Conservation (phyloP, 1,284 basidiomycete species). For the Sphagnurus paluster region DNA sequence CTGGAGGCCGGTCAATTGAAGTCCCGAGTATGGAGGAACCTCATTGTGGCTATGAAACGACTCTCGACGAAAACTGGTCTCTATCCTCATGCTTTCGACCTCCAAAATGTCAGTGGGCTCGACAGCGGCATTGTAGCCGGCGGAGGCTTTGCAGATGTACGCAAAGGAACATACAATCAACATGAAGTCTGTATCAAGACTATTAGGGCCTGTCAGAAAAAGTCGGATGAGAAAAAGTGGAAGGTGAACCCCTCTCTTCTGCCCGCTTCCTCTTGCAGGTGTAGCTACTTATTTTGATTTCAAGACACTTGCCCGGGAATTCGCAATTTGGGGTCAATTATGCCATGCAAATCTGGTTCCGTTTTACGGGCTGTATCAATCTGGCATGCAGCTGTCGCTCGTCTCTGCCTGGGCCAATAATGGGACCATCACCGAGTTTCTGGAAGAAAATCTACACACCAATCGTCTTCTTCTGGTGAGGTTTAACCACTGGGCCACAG, state of each 20-base stretch:
- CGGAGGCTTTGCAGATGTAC: conserved; percentile 17
- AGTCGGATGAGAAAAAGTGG: conserved; percentile 2
- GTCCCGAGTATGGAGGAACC: background rate
- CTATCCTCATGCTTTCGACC: conserved; percentile 9
- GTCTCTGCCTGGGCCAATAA: conserved; percentile 3
- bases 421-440: background rate
- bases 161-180: conserved; percentile 4
- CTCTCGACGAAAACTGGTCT: conserved; percentile 6
- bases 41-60: conserved; percentile 7
- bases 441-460: background rate
- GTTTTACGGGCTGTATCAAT: background rate
- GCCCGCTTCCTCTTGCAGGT: background rate
- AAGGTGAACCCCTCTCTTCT: conserved; percentile 1
- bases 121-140: background rate
- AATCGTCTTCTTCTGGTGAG: background rate
- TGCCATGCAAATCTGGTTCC: conserved; percentile 3
- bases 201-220: conserved; percentile 5
- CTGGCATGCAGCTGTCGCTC: background rate
- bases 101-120: background rate
- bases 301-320: conserved; percentile 1
- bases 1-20: conserved; percentile 6
- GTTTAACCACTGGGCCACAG: background rate
- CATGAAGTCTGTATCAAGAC: conserved; percentile 14
- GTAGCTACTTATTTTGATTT: background rate
- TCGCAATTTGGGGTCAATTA: conserved; percentile 4